phyloP scores from a whole-genome alignment of 257 asterid species.

The Nicotiana noctiflora region DNA sequence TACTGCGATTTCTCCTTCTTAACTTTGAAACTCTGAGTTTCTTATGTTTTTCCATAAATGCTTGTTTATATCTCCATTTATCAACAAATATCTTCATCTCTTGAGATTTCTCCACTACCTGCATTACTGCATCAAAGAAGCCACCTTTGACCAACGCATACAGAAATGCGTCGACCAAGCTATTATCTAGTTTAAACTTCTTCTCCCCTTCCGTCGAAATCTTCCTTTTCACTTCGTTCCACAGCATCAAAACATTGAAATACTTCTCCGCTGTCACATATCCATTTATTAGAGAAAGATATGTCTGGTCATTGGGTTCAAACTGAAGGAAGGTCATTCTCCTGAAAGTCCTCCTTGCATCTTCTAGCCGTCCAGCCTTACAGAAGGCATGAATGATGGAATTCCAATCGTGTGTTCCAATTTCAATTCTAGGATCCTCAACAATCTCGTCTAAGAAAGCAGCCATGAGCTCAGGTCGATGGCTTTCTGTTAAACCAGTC shows the following conservation, averaged over 20 bases:
- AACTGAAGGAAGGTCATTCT: conserved; percentile 82
- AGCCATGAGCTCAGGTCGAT: conserved; percentile 93
- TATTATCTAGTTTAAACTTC: conserved; percentile 36
- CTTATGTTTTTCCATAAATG: conserved; percentile 95
- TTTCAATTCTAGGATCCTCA: conserved; percentile 70
- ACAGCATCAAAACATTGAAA: conserved; percentile 76
- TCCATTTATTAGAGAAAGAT: conserved; percentile 79
- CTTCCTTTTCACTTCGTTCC: conserved; percentile 87
- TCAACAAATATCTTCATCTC: conserved; percentile 77
- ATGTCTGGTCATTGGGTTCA: conserved; percentile 85
- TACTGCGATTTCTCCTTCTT: conserved; percentile 56
- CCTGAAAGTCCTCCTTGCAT: conserved; percentile 76
- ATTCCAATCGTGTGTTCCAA: conserved; percentile 94
- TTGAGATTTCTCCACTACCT: conserved; percentile 72
- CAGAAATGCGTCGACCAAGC: conserved; percentile 73
- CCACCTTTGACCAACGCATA: conserved; percentile 93
- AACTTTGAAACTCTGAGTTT: conserved; percentile 68
- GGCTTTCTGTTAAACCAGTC: conserved; percentile 94
- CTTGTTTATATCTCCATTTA: conserved; percentile 97
- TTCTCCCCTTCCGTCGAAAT: conserved; percentile 44
- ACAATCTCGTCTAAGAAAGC: conserved; percentile 77
- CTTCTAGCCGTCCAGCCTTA: conserved; percentile 80
- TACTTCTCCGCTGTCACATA: conserved; percentile 56
- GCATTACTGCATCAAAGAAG: conserved; percentile 95
- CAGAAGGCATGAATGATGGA: conserved; percentile 92